A percentile compares a stretch with the other conserved stretches of the same genome.
These are phyloP conservation scores for Auriscalpium vulgare DNA, from an alignment of 768 basidiomycete genomes.

Conservation along the genomic window DNA sequence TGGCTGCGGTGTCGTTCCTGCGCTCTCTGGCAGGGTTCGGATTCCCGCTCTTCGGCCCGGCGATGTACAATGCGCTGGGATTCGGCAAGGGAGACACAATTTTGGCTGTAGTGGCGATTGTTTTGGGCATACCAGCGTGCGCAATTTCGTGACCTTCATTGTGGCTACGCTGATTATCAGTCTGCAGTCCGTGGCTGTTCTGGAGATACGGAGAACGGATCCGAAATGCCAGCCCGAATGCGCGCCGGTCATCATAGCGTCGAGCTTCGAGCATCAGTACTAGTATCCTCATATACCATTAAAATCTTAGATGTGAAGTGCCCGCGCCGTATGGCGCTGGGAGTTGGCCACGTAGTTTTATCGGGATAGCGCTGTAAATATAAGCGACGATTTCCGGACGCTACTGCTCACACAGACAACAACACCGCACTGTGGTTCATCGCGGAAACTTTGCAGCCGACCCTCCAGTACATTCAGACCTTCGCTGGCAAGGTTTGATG, in stretches of 20 bases:
- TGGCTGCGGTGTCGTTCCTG: slow-evolving; percentile 56
- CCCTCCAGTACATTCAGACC: too few relatives aligned
- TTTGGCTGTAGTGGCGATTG: slow-evolving; percentile 48
- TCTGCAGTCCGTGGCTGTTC: slow-evolving; percentile 31
- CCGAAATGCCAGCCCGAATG: background rate
- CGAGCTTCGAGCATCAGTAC: background rate
- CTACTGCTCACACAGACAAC: too few relatives aligned
- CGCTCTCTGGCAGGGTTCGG: slow-evolving; percentile 62
- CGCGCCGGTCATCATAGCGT: background rate
- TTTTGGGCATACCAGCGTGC: slow-evolving; percentile 49
- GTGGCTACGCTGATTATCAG: slow-evolving; percentile 25
- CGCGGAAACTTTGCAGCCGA: too few relatives aligned
- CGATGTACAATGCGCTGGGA: slow-evolving; percentile 56
- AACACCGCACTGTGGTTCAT: too few relatives aligned
- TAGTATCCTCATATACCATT: background rate
- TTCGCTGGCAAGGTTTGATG: too few relatives aligned
- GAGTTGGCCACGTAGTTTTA: too few relatives aligned
- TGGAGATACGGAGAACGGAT: slow-evolving; percentile 35
- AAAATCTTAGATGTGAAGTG: background rate
- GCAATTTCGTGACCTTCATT: background rate
- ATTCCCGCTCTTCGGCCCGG: slow-evolving; percentile 67
- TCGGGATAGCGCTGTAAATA: too few relatives aligned
- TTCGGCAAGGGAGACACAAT: slow-evolving; percentile 65
- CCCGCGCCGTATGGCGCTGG: too few relatives aligned
- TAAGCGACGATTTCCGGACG: too few relatives aligned